A percentile compares a stretch with the other conserved stretches of the same genome.
phyloP scores from a whole-genome alignment of 495 filamentous ascomycete species.

The Astrocystis sublimbata region DNA sequence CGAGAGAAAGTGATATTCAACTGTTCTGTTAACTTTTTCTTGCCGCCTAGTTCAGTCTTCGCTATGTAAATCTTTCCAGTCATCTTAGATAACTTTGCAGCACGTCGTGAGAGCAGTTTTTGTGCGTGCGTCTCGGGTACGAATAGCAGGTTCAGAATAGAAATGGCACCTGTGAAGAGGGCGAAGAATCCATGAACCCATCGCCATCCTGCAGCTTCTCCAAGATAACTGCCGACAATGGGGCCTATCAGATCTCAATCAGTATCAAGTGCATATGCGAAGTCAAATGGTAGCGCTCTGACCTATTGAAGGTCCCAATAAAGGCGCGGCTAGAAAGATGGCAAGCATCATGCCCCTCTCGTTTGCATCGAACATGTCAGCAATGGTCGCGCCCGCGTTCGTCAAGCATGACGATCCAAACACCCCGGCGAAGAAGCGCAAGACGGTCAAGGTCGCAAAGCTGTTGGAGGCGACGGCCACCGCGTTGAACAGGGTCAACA shows the following conservation, averaged over 20 bases:
- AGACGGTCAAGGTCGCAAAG: conserved; percentile 63
- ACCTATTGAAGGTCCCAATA: conserved; percentile 64
- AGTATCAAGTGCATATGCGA: too few relatives aligned
- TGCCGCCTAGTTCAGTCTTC: conserved; percentile 58
- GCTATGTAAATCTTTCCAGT: conserved; percentile 65
- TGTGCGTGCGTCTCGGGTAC: conserved; percentile 84
- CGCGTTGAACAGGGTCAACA: conserved; percentile 65
- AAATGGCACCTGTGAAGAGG: conserved; percentile 70
- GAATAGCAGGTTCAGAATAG: conserved; percentile 61
- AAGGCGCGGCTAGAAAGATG: conserved; percentile 65
- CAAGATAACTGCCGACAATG: conserved; percentile 62
- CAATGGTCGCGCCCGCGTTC: conserved; percentile 72
- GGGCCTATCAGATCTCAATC: conserved; percentile 30
- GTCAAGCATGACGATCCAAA: conserved; percentile 73
- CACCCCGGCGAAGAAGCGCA: conserved; percentile 76
- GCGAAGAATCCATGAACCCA: conserved; percentile 66
- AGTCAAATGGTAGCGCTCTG: too few relatives aligned
- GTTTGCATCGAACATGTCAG: conserved; percentile 66
- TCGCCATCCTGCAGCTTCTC: conserved; percentile 60
- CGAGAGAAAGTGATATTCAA: conserved; percentile 57
- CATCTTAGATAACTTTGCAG: conserved; percentile 61
- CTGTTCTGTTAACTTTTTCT: conserved; percentile 52
- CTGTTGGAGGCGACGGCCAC: conserved; percentile 60
- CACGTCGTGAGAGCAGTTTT: conserved; percentile 70
- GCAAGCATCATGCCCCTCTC: conserved; percentile 63